Evolutionary conservation across 1,284 basidiomycete genomes (phyloP).

Genomic region (Cronartium quercuum): DNA sequence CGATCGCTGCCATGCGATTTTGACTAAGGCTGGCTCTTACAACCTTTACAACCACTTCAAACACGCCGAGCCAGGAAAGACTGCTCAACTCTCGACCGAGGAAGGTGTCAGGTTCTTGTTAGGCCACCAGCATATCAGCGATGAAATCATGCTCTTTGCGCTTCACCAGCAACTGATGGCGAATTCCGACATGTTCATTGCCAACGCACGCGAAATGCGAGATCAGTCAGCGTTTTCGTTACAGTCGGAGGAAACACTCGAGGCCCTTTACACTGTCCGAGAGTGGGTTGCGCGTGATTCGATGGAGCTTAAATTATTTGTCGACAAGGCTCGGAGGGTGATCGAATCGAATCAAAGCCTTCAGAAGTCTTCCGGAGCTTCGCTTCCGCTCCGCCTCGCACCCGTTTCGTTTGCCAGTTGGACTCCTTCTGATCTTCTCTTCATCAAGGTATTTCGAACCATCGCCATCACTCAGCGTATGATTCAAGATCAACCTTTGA

Average conservation of each 20-base stretch:
- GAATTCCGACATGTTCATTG: constrained; percentile 60
- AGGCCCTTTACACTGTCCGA: constrained; percentile 57
- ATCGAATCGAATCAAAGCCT: constrained; percentile 19
- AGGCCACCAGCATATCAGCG: constrained; percentile 42
- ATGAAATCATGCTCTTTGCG: constrained; percentile 56
- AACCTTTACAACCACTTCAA: constrained; percentile 40
- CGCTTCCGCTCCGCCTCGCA: not conserved
- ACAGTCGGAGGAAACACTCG: constrained; percentile 61
- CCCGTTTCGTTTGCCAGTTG: constrained; percentile 33
- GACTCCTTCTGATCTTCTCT: constrained; percentile 24
- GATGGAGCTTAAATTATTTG: constrained; percentile 35
- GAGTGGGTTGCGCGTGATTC: constrained; percentile 54
- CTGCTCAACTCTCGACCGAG: constrained; percentile 42
- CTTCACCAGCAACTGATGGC: constrained; percentile 70
- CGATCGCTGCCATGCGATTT: constrained; percentile 39
- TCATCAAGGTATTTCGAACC: constrained; percentile 36
- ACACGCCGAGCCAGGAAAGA: constrained; percentile 43
- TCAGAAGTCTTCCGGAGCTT: not conserved
- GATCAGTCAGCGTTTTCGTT: constrained; percentile 61
- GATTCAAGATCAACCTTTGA: constrained; percentile 39
- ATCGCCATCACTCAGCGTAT: constrained; percentile 36
- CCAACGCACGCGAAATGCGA: constrained; percentile 58
- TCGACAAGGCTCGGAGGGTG: constrained; percentile 34
- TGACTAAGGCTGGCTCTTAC: constrained; percentile 46
- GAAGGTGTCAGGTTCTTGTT: constrained; percentile 17